These are phyloP conservation scores for Pseudomassariella vexata DNA, from an alignment of 2,329 filamentous ascomycete species.

Conservation along the genomic window DNA sequence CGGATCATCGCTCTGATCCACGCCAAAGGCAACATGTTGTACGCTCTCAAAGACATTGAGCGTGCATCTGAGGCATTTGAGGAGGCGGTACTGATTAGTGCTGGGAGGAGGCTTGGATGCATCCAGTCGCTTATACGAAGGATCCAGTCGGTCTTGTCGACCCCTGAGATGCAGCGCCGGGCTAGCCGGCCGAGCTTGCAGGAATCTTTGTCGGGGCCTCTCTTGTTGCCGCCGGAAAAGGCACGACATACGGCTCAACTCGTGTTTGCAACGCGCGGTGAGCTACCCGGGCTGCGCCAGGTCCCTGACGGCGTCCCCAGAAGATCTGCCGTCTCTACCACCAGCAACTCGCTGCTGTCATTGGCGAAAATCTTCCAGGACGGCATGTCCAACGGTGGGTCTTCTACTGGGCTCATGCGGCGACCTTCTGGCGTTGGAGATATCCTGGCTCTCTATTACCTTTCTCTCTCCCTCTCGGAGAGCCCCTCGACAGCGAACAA, in stretches of 20 bases:
- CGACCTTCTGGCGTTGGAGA: slow-evolving; percentile 77
- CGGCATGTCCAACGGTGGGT: slow-evolving; percentile 72
- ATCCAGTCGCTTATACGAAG: slow-evolving; percentile 74
- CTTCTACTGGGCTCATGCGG: slow-evolving; percentile 47
- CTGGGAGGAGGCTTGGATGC: slow-evolving; percentile 62
- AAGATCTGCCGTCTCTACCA: slow-evolving; percentile 82
- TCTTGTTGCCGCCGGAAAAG: slow-evolving; percentile 76
- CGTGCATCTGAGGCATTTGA: slow-evolving; percentile 86
- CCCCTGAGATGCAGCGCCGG: slow-evolving; percentile 28
- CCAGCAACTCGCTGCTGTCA: slow-evolving; percentile 90
- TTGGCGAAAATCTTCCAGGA: slow-evolving; percentile 98
- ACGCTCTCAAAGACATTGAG: slow-evolving; percentile 76
- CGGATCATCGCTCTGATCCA: slow-evolving; percentile 90
- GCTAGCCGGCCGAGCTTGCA: slow-evolving; percentile 23
- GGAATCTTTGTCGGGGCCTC: slow-evolving; percentile 46
- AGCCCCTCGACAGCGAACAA: slow-evolving; percentile 98
- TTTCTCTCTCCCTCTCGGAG: slow-evolving; percentile 88
- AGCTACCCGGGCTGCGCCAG: slow-evolving; percentile 73
- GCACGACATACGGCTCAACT: slow-evolving; percentile 77
- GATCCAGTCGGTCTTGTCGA: slow-evolving; percentile 66
- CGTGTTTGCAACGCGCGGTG: slow-evolving; percentile 70
- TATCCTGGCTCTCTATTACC: slow-evolving; percentile 89
- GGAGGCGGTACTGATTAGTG: slow-evolving; percentile 85
- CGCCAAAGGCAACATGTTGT: slow-evolving; percentile 98
- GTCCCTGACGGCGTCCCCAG: slow-evolving; percentile 66